These are phyloP conservation scores for Rosa chinensis DNA, from an alignment of 306 rosid genomes.

Conservation along the genomic window DNA sequence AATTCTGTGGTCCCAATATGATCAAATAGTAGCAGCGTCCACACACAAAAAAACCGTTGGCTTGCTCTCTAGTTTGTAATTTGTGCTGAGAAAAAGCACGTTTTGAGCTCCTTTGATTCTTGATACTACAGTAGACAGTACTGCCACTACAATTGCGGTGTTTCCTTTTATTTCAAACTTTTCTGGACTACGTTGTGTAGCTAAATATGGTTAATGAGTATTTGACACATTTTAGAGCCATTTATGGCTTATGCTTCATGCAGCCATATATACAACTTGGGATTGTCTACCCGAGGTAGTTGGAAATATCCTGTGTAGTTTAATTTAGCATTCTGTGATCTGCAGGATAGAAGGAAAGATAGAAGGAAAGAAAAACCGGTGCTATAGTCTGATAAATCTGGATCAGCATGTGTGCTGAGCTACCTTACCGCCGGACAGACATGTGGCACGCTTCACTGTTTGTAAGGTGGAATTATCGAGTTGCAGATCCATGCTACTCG, in stretches of 20 bases:
- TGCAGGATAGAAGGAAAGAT: too few relatives aligned
- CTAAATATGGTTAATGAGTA: not conserved
- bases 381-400: not conserved
- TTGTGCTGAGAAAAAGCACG: constrained; percentile 21
- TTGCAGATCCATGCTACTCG: not conserved
- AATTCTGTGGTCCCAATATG: constrained; percentile 72
- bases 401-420: not conserved
- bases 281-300: not conserved
- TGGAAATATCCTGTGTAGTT: not conserved
- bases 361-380: not conserved
- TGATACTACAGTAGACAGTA: not conserved
- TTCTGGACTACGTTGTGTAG: not conserved
- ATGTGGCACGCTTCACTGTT: not conserved
- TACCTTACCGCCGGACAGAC: not conserved
- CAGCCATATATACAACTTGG: not conserved
- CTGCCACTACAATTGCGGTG: not conserved
- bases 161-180: not conserved
- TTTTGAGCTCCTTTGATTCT: constrained; percentile 5
- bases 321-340: too few relatives aligned
- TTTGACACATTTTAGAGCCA: not conserved
- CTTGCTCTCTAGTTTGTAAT: constrained; percentile 23
- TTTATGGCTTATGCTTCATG: not conserved
- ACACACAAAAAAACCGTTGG: not conserved
- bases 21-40: constrained; percentile 18
- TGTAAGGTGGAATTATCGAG: not conserved